phyloP scores from a whole-genome alignment of 2,329 filamentous ascomycete species.

The Cadophora malorum region DNA sequence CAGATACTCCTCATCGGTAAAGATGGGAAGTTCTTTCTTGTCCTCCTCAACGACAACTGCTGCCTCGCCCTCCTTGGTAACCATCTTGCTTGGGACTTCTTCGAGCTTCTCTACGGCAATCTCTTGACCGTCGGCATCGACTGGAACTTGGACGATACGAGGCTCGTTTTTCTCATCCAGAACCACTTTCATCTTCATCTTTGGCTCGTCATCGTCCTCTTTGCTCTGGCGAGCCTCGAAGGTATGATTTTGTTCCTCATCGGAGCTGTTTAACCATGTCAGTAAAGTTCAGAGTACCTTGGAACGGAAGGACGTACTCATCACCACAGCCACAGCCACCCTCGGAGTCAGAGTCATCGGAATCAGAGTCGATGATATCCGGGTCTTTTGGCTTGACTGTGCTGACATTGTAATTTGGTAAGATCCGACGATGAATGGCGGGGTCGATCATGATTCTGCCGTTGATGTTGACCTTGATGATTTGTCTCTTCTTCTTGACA shows the following conservation, averaged over 20 bases:
- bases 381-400: conserved; percentile 75
- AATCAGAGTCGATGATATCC: conserved; percentile 60
- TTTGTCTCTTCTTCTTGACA: conserved; percentile 77
- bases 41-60: conserved; percentile 36
- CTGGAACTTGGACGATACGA: conserved; percentile 59
- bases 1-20: conserved; percentile 83
- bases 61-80: conserved; percentile 36
- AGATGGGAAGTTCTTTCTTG: conserved; percentile 55
- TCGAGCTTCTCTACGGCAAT: conserved; percentile 64
- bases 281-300: neutral
- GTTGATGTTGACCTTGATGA: conserved; percentile 83
- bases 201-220: conserved; percentile 42
- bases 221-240: conserved; percentile 35
- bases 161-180: conserved; percentile 56
- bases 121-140: conserved; percentile 61
- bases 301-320: conserved; percentile 30
- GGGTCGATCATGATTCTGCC: conserved; percentile 90
- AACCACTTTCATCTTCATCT: conserved; percentile 46
- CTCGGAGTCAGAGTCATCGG: conserved; percentile 52
- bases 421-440: conserved; percentile 80
- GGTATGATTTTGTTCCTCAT: conserved; percentile 41
- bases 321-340: conserved; percentile 50
- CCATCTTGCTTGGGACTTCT: conserved; percentile 49
- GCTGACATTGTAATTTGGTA: conserved; percentile 84
- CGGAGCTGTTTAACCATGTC: conserved; percentile 27